A percentile compares a stretch with the other conserved stretches of the same genome.
Conservation (phyloP, 2,329 filamentous ascomycete genomes). For the Alternaria brassicicola region DNA sequence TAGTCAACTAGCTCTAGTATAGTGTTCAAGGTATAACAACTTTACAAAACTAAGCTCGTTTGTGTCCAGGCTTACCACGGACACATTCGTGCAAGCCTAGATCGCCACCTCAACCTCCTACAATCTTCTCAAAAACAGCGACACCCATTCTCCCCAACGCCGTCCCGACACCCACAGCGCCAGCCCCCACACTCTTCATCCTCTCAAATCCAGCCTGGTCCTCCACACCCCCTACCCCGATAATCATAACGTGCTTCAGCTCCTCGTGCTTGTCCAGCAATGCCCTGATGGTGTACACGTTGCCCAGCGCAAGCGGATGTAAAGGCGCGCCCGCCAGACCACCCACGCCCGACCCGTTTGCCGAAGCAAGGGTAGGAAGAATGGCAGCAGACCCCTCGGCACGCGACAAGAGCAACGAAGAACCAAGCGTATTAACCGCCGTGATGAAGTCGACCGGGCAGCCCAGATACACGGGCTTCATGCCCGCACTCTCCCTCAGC, state of each 20-base stretch:
- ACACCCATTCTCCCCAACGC: constrained; percentile 69
- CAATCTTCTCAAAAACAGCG: constrained; percentile 66
- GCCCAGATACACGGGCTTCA: constrained; percentile 23
- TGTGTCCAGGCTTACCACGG: no score
- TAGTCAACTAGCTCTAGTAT: no score
- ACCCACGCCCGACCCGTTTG: constrained; percentile 64
- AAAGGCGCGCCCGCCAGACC: constrained; percentile 75
- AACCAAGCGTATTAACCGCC: constrained; percentile 75
- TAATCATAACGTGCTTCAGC: constrained; percentile 64
- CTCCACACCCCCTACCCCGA: constrained; percentile 75
- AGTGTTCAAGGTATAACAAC: no score
- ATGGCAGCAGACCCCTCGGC: no score
- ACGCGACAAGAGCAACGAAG: constrained; percentile 62
- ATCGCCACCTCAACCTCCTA: neutral
- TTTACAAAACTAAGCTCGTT: no score
- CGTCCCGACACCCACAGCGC: constrained; percentile 69
- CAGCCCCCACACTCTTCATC: constrained; percentile 69
- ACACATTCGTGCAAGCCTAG: no score
- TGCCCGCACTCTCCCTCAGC: constrained; percentile 48
- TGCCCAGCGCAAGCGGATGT: constrained; percentile 76
- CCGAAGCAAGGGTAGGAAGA: constrained; percentile 55
- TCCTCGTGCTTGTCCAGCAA: constrained; percentile 60
- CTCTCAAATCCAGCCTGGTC: constrained; percentile 67
- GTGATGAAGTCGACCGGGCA: constrained; percentile 70
- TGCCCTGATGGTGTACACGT: constrained; percentile 70